Percentiles rank a stretch among this genome's conserved stretches.
phyloP scores from a whole-genome alignment of 495 filamentous ascomycete species.

The Neurospora intermedia region DNA sequence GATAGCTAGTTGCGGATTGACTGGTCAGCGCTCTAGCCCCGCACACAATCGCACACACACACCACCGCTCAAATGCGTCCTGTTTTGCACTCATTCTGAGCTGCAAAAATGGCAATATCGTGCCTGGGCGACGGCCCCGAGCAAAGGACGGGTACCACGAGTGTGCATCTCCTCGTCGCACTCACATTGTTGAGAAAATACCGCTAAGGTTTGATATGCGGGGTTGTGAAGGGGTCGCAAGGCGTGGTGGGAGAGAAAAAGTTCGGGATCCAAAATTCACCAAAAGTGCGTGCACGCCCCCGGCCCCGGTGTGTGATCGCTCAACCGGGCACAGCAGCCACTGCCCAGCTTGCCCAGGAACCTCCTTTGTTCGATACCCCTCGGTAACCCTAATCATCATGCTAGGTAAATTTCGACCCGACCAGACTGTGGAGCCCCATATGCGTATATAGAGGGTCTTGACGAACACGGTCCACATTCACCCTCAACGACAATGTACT shows the following conservation, averaged over 20 bases:
- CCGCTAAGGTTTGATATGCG: conserved; percentile 19
- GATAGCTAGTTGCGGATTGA: conserved; percentile 10
- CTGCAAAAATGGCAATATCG: conserved; percentile 1
- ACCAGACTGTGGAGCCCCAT: neutral
- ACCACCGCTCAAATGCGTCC: neutral
- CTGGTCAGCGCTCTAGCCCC: conserved; percentile 16
- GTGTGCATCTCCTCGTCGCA: conserved; percentile 1
- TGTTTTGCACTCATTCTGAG: neutral
- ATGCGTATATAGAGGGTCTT: neutral
- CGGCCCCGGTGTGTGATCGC: neutral
- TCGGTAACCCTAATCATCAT: neutral
- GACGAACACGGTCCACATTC: neutral
- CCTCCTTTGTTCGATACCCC: neutral
- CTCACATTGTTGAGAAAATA: conserved; percentile 23
- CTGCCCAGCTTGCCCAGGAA: neutral
- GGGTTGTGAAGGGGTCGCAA: conserved; percentile 15
- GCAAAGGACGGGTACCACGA: neutral
- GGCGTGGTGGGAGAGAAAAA: conserved; percentile 23
- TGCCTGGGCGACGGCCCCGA: neutral
- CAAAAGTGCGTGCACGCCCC: neutral
- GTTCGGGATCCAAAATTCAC: conserved; percentile 22
- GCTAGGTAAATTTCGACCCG: neutral
- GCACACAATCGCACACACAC: conserved; percentile 10
- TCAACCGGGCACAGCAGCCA: neutral
- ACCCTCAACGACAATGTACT: neutral